Evolutionary conservation across 2,329 filamentous ascomycete genomes (phyloP).

Genomic region (Aspergillus puulaauensis): DNA sequence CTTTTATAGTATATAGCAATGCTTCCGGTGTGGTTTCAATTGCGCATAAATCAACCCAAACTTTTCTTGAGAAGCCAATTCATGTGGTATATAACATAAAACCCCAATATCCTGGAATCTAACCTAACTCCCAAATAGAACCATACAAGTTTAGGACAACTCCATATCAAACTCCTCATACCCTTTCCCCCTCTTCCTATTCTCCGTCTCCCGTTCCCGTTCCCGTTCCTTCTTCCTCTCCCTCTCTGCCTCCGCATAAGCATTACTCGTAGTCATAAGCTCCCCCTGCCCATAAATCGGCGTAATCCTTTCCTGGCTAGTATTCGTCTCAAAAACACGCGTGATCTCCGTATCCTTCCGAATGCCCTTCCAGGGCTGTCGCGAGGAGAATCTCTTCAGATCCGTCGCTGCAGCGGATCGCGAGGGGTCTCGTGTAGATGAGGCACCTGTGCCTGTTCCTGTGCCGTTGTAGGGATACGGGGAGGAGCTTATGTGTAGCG

Average conservation of each 20-base stretch:
- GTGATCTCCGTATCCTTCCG: slow-evolving; percentile 3
- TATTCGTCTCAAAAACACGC: background rate
- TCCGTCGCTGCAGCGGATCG: background rate
- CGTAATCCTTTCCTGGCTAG: slow-evolving; percentile 1
- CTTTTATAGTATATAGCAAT: too few species aligned
- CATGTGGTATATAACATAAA: too few species aligned
- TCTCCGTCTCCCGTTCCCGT: background rate
- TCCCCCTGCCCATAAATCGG: slow-evolving; percentile 2
- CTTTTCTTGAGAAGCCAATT: background rate
- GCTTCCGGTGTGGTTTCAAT: too few species aligned
- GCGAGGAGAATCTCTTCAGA: background rate
- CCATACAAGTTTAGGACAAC: too few species aligned
- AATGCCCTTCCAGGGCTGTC: background rate
- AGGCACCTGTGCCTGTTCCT: background rate
- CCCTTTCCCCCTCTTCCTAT: background rate
- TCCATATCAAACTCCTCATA: background rate
- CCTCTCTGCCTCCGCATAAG: background rate
- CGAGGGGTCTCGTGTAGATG: background rate
- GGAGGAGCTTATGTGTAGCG: background rate
- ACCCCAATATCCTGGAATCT: too few species aligned
- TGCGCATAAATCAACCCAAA: background rate
- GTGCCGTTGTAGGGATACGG: background rate
- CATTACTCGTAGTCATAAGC: background rate
- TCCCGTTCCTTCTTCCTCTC: background rate
- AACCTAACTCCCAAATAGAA: too few species aligned